A percentile compares a stretch with the other conserved stretches of the same genome.
These are phyloP conservation scores for Alternaria triticina DNA, from an alignment of 2,329 filamentous ascomycete genomes.

Conservation along the genomic window DNA sequence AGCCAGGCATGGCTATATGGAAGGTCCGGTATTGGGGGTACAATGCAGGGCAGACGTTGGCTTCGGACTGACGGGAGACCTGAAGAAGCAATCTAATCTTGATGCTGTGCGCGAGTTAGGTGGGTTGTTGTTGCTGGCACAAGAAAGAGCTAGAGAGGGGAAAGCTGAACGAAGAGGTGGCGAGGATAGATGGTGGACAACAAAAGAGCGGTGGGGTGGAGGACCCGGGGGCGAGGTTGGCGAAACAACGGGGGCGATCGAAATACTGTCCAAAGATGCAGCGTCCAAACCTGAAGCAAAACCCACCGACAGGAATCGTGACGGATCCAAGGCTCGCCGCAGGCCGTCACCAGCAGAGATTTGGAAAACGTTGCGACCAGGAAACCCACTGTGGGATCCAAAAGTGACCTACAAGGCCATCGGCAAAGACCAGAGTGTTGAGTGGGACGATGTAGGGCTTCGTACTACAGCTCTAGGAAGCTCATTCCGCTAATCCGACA, in stretches of 20 bases:
- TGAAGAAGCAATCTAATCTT: conserved; percentile 48
- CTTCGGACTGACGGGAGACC: conserved; percentile 52
- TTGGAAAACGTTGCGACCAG: conserved; percentile 61
- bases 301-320: conserved; percentile 26
- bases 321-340: conserved; percentile 44
- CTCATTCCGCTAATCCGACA: conserved; percentile 14
- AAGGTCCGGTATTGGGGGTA: conserved; percentile 64
- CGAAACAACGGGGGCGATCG: conserved; percentile 34
- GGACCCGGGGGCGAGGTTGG: conserved; percentile 55
- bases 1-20: conserved; percentile 61
- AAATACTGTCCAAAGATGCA: conserved; percentile 32
- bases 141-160: conserved; percentile 66
- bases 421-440: conserved; percentile 56
- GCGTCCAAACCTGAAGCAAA: conserved; percentile 47
- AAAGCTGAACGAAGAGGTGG: conserved; percentile 57
- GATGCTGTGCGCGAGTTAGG: conserved; percentile 65
- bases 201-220: conserved; percentile 63
- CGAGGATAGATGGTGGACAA: conserved; percentile 67
- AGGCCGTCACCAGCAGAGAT: conserved; percentile 56
- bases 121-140: conserved; percentile 63
- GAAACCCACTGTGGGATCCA: conserved; percentile 62
- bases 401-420: conserved; percentile 63
- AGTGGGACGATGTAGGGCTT: conserved; percentile 61
- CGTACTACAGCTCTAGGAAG: not conserved
- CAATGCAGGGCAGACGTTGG: conserved; percentile 62